A percentile compares a stretch with the other conserved stretches of the same genome.
phyloP scores from a whole-genome alignment of 2,329 filamentous ascomycete species.

The Fusarium sp. region DNA sequence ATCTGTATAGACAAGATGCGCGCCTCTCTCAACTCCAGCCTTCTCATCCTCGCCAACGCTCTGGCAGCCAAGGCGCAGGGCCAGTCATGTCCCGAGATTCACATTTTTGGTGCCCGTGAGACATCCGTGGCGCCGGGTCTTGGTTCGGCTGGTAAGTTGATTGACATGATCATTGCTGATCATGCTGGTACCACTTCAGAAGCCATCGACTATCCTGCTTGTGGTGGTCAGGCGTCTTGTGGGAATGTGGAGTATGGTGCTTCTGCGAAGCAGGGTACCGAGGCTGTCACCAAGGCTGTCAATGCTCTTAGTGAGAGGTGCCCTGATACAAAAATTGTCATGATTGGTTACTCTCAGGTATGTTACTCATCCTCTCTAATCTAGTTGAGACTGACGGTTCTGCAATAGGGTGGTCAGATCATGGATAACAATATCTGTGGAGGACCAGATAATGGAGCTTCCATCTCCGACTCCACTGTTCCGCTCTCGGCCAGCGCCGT shows the following conservation, averaged over 20 bases:
- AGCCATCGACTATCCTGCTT: slow-evolving; percentile 70
- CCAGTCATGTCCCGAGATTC: slow-evolving; percentile 54
- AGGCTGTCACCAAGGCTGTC: slow-evolving; percentile 69
- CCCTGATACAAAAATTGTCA: slow-evolving; percentile 67
- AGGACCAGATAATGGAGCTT: slow-evolving; percentile 62
- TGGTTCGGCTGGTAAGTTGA: slow-evolving; percentile 62
- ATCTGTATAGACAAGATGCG: slow-evolving; percentile 22
- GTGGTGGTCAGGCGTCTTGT: slow-evolving; percentile 69
- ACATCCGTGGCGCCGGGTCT: slow-evolving; percentile 64
- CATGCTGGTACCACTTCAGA: slow-evolving; percentile 65
- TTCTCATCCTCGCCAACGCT: slow-evolving; percentile 19
- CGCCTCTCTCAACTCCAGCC: slow-evolving; percentile 8
- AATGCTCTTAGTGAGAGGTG: slow-evolving; percentile 68
- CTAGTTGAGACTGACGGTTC: not conserved
- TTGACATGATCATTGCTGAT: slow-evolving; percentile 61
- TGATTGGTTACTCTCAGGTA: slow-evolving; percentile 73
- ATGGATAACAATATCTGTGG: slow-evolving; percentile 73
- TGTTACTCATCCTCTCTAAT: not conserved
- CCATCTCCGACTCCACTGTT: slow-evolving; percentile 57
- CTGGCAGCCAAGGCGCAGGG: slow-evolving; percentile 24
- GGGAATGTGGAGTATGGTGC: slow-evolving; percentile 69
- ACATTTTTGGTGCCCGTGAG: slow-evolving; percentile 61
- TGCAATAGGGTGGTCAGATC: slow-evolving; percentile 67
- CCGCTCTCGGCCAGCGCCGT: slow-evolving; percentile 61
- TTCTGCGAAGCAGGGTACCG: slow-evolving; percentile 68